Conservation (phyloP, 1,284 basidiomycete genomes). For the Coniferiporia sulphurascens region DNA sequence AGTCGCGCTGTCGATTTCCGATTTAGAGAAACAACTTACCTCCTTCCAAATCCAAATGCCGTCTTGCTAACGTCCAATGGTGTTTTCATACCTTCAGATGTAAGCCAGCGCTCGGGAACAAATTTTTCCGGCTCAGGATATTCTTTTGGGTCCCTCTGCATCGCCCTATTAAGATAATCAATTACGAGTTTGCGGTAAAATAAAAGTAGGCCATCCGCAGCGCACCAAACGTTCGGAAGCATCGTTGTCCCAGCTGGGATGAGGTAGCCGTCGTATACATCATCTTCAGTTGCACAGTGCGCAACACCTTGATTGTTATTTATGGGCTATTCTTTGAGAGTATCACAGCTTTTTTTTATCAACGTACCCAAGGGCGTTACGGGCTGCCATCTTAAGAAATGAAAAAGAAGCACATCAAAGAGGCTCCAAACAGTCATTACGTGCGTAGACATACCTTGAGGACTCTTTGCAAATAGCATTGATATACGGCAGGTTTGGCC, state of each 20-base stretch:
- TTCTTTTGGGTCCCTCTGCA: constrained; percentile 10
- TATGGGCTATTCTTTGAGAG: too few species aligned
- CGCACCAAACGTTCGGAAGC: constrained; percentile 17
- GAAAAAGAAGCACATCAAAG: not conserved
- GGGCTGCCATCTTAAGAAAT: constrained; percentile 13
- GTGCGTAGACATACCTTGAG: not conserved
- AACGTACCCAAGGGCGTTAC: constrained; percentile 10
- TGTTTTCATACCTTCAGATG: not conserved
- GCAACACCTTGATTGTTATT: constrained; percentile 19
- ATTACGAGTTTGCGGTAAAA: not conserved
- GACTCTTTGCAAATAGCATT: constrained; percentile 18
- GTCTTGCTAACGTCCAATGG: constrained; percentile 1
- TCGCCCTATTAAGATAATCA: not conserved
- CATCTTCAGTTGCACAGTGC: constrained; percentile 24
- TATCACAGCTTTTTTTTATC: not conserved
- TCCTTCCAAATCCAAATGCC: constrained; percentile 12
- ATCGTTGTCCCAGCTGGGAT: constrained; percentile 20
- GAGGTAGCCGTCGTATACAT: constrained; percentile 18
- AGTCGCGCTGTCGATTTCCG: not conserved
- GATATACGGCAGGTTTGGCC: constrained; percentile 21
- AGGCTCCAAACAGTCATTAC: not conserved
- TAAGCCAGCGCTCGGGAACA: constrained; percentile 14
- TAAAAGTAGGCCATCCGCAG: not conserved
- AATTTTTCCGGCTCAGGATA: constrained; percentile 18
- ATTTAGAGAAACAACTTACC: not conserved